Conservation (phyloP, 441 rosid species). For the Populus trichocarpa region DNA sequence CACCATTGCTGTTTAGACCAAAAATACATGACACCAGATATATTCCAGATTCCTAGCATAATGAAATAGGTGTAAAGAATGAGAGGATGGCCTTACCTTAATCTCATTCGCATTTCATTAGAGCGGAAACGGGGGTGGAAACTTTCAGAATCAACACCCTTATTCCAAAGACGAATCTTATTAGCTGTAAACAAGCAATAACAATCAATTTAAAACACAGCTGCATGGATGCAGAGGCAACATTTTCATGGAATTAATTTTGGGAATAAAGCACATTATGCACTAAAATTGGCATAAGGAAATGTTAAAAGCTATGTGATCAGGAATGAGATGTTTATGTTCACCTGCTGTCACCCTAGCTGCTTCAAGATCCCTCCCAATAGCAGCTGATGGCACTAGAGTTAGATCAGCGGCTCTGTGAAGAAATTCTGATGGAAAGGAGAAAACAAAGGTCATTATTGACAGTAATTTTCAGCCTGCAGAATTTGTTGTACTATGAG, state of each 20-base stretch:
- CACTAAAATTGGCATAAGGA: background rate
- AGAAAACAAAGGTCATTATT: conserved; percentile 7
- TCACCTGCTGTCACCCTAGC: conserved; percentile 90
- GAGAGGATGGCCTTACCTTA: conserved; percentile 40
- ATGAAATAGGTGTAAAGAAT: background rate
- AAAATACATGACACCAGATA: conserved; percentile 15
- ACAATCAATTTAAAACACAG: conserved; percentile 13
- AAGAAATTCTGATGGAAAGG: conserved; percentile 67
- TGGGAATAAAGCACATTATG: background rate
- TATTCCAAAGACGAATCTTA: conserved; percentile 94
- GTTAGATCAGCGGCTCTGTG: conserved; percentile 98
- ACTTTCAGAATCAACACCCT: conserved; percentile 95
- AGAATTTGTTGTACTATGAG: background rate
- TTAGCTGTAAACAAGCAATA: conserved; percentile 47
- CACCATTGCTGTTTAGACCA: conserved; percentile 62
- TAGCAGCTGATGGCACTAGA: conserved; percentile 90
- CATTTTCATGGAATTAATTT: background rate
- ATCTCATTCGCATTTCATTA: conserved; percentile 77
- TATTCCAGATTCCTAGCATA: background rate
- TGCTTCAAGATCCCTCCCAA: conserved; percentile 75
- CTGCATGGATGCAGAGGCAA: background rate
- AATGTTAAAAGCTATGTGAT: background rate
- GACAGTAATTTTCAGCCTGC: background rate
- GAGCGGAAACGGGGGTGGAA: conserved; percentile 77
- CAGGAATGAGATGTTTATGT: conserved; percentile 6